Base-by-base conservation (phyloP, 306 rosid species). In the Sicyos edulis region DNA sequence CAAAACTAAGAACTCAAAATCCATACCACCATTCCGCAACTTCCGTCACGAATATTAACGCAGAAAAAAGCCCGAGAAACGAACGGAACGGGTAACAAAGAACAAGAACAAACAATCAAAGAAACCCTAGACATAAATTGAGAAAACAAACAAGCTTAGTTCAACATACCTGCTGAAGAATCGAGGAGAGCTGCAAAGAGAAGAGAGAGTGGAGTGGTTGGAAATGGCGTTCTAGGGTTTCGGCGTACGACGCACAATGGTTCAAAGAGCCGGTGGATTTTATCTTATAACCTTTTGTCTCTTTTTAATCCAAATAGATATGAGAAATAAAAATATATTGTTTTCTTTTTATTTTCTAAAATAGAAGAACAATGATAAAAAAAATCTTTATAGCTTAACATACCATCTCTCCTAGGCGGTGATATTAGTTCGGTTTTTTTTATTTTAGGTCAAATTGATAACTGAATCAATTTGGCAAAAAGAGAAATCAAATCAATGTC, bases 151-250 rank as follows among this genome's bases (percentile, higher is more conserved):
- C 15, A 22, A 49, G 58, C 15, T 50, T 14, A 68, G 15, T 49
- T 14, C 0, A 8, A 0, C 73, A 22, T 52, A 77, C 69, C 82
- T 80, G 83, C 82, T 81, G 76, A 80, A 76, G 66, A 75, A 53
- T 8, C 10, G 77, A 74, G 10, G 54, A 57, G 52, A 56, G 70
- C 10, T 22, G 8, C 20, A 49, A 2, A 47, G 14, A 52, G 61
- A 26, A 74, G 67, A 15, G 51, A 67, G n/a, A 20, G 73, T 6
- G 9, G 7, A 57, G 11, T 54, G 16, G 34, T 47, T 17, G 54
- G 57, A 77, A 45, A 19, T 45, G 17, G 14, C 11, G 24, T 71
- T 71, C 64, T 86, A 80, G 87, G 91, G 85, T 77, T 82, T 80
- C 64, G 49, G 44, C 34, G 34, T 21, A 54, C 64, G 74, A 53